Evolutionary conservation across 805 yeast genomes (phyloP).

Genomic region (Monosporozyma yasuniensis): DNA sequence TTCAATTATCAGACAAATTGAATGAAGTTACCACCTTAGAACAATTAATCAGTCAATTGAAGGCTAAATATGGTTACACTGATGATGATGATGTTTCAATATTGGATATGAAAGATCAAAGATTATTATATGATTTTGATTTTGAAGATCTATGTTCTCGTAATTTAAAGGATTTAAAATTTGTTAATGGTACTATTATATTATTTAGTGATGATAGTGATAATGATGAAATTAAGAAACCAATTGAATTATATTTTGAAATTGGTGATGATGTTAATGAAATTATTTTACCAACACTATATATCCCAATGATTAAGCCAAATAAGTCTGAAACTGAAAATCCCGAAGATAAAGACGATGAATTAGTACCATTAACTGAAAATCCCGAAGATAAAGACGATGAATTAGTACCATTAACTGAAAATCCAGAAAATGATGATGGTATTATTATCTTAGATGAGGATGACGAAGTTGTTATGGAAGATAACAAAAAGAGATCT

Average conservation of each 20-base stretch:
- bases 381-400: background rate
- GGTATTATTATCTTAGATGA: constrained; percentile 6
- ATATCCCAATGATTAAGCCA: constrained; percentile 1
- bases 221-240: constrained; percentile 34
- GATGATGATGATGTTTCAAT: constrained; percentile 28
- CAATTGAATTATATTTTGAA: constrained; percentile 51
- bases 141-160: constrained; percentile 66
- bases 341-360: constrained; percentile 1
- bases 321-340: background rate
- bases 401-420: constrained; percentile 3
- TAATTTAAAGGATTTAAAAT: constrained; percentile 43
- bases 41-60: constrained; percentile 44
- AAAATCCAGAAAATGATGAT: background rate
- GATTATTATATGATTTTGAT: constrained; percentile 73
- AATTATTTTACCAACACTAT: constrained; percentile 24
- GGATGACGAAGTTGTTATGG: background rate
- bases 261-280: constrained; percentile 8
- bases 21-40: constrained; percentile 33
- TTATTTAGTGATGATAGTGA: constrained; percentile 79
- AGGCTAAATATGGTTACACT: constrained; percentile 40
- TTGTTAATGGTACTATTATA: constrained; percentile 52
- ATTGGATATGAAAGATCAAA: constrained; percentile 32
- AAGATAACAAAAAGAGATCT: background rate
- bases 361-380: constrained; percentile 1
- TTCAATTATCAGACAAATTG: constrained; percentile 28